These are phyloP conservation scores for Pseudonitzschia multiseries DNA, from an alignment of 108 stramenopile species.

Conservation along the genomic window DNA sequence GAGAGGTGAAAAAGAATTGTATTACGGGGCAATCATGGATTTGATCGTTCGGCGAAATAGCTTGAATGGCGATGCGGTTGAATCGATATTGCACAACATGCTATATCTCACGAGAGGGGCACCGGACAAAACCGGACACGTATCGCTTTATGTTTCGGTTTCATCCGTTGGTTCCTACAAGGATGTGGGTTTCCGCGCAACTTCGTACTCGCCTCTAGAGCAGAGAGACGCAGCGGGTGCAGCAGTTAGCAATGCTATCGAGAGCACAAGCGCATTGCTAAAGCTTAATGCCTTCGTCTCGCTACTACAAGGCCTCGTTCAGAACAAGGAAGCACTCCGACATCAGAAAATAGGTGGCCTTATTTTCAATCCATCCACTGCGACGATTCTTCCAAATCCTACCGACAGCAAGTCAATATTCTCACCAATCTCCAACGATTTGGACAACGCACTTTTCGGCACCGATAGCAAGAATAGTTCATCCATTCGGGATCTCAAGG, in stretches of 20 bases:
- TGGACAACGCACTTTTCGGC: slow-evolving; percentile 26
- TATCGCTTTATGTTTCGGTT: slow-evolving; percentile 12
- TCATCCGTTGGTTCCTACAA: slow-evolving; percentile 21
- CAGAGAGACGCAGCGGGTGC: slow-evolving; percentile 12
- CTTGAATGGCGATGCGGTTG: background rate
- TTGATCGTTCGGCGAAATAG: slow-evolving; percentile 19
- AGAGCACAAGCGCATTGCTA: slow-evolving; percentile 25
- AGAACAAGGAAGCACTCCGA: background rate
- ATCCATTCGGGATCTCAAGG: background rate
- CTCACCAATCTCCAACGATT: slow-evolving; percentile 26
- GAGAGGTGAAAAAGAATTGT: background rate
- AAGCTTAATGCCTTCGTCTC: slow-evolving; percentile 24
- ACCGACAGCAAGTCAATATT: slow-evolving; percentile 9
- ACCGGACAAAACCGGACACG: background rate
- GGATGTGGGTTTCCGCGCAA: slow-evolving; percentile 16
- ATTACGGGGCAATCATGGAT: slow-evolving; percentile 30
- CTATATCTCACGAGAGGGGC: slow-evolving; percentile 14
- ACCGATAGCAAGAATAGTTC: slow-evolving; percentile 9
- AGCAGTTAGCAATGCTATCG: slow-evolving; percentile 20
- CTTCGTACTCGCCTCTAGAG: slow-evolving; percentile 19
- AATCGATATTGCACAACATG: slow-evolving; percentile 22
- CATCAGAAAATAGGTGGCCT: slow-evolving; percentile 22
- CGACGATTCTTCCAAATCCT: background rate
- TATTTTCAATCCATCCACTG: slow-evolving; percentile 10
- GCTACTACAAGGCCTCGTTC: slow-evolving; percentile 10